Base-by-base conservation (phyloP, 331 rosid species). In the Phaseolus coccineus region DNA sequence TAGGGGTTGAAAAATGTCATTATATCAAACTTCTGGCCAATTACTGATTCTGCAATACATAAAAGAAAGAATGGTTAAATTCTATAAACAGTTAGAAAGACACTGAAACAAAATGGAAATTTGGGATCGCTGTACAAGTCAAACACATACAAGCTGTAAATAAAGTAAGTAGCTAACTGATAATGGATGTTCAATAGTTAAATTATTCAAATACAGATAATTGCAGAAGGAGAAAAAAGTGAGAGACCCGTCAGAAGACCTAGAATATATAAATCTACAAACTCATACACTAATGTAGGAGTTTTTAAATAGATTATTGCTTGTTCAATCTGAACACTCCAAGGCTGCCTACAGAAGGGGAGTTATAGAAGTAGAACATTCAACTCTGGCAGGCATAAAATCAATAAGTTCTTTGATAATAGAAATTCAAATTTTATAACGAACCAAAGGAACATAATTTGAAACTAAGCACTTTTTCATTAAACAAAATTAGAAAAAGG, bases 1-100 rank as follows among this genome's bases (percentile, higher is more conserved):
- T 47, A 76, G 53, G 70, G 55, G 48, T 70, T 51, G 46, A 71
- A 79, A 80, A 67, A 81, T 78, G 82, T 28, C 90, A 88, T 82
- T 79, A 63, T 75, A 67, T 67, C 58, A 73, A 63, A 78, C 79
- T 80, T 86, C 84, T 84, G 1, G 67, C 80, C 69, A 84, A 40
- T 61, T 58, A 62, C 35, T 55, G 77, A 74, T 24, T 69, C 87
- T 83, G 90, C 86, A 70, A 37, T 44, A 19, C 70, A 78, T 56
- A 58, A 69, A 31, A 80, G 63, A 73, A 74, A 63, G 51, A 44
- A 67, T 48, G 56, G 53, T 80, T 77, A 79, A 67, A 74, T 47
- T 70, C 14, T 71, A 58, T 24, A 58, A 65, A 78, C 62, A 31
- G 58, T 16, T 82, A 78, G 37, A 72, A 82, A 77, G 44, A 25